Evolutionary conservation across 2,329 filamentous ascomycete genomes (phyloP), one percentile per base, ranked within the genome.

Genomic region (Rhexocercosporidium sp.): DNA sequence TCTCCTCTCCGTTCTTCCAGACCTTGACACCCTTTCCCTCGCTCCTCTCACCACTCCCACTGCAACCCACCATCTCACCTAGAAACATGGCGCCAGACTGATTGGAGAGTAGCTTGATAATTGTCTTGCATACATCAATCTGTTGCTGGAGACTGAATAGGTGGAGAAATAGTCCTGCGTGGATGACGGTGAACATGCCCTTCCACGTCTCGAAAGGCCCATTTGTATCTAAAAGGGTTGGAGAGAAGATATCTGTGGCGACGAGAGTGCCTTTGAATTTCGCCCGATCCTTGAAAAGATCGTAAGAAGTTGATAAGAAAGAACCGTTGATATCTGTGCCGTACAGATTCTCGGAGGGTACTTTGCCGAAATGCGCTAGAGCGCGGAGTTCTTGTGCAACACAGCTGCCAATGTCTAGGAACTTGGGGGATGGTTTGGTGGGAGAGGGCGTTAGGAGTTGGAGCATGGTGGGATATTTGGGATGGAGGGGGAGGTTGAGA

Each of bases 391-490:
- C 79, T 66, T 80, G 78, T 0, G 77, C 80, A 29, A 81, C 75
- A 66, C 78, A 79, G 57, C 79, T 80, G 16, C 79, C 79, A 0
- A 81, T 69, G 66, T 81, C 80, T 18, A 81, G 75, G 7, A 81
- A 69, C 3, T 41, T 60, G 0, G 68, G 66, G 31, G 62, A 39
- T 49, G 22, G 31, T 16, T 16, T n/a, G 0, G 53, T 39, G 9
- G 60, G 59, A 16, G 64, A 46, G 11, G 49, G 18, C 7, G 59
- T 25, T 16, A 72, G 53, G 18, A 66, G 69, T 22, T 47, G 34
- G 12, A 71, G 57, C 11, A 71, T 57, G 9, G 54, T 51, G 12
- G 53, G 56, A 54, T 71, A 72, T 16, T 46, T 31, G 22, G 66
- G 70, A 60, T 65, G 64, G n/a, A 31, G 51, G 20, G 61, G 37